Evolutionary conservation across 1,284 basidiomycete species (phyloP), one percentile per base, ranked within the genome.

Genomic region (Baeospora myosura): DNA sequence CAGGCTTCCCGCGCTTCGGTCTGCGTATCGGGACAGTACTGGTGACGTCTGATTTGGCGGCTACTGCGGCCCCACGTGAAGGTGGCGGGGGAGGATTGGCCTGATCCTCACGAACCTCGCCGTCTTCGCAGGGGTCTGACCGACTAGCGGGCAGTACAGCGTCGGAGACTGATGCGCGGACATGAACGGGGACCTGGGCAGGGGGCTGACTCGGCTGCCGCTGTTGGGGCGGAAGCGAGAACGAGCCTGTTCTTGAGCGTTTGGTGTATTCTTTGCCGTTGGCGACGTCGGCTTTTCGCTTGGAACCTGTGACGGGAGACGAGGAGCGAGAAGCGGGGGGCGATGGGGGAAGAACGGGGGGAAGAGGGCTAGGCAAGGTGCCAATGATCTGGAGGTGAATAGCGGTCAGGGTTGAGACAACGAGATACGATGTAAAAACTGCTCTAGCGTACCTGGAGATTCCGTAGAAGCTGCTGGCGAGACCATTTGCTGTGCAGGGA

Each of bases 311-410:
- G 22, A 64, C 65, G 43, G 81, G 79, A 48, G 81, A 83, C 54
- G 69, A 59, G 50, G 71, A 64, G 53, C 78, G 74, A 52, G 81
- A 83, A 30, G 70, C 66, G 11, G 80, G 80, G 42, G 81, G 80
- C 43, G 81, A 81, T 44, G 76, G 76, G 23, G 81, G 81, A 43
- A 84, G 65, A 46, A 71, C 69, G 51, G 78, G 71, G 41, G 82
- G 78, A 23, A 81, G 66, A 46, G 72, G 75, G 24, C 68, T 54
- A 43, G 66, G 61, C 43, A 80, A 66, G 45, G 68, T 61, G 43
- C 74, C 76, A 52, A 84, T 68, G 58, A 81, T 71, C 80, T 84
- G 55, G 40, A 53, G 45, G 44, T 43, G 28, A 37, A 47, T 40
- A 41, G 48, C 48, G 47, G 45, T 39, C 50, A 54, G 44, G 38